These are phyloP conservation scores for Apiotrichum siamense DNA, from an alignment of 1,284 basidiomycete genomes.

Conservation along the genomic window DNA sequence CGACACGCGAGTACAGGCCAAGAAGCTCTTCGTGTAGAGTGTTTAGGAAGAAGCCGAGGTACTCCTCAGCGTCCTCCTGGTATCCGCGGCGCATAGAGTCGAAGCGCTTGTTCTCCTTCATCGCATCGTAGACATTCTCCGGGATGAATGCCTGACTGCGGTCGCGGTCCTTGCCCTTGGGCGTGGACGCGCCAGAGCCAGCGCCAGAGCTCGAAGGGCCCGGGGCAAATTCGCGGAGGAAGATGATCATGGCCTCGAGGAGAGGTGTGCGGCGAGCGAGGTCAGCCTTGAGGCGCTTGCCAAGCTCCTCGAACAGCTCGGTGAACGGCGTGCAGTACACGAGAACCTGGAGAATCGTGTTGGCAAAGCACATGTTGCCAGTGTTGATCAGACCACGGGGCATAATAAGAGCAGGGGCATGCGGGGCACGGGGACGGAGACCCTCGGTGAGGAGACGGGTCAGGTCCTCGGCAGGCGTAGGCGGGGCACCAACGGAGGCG, in stretches of 20 bases:
- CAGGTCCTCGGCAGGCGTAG: conserved; percentile 55
- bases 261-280: conserved; percentile 60
- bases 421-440: conserved; percentile 1
- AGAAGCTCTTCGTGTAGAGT: conserved; percentile 90
- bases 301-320: conserved; percentile 68
- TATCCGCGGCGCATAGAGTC: conserved; percentile 89
- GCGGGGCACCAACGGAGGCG: conserved; percentile 46
- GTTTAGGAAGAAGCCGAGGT: conserved; percentile 94
- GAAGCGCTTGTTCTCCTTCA: conserved; percentile 90
- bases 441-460: conserved; percentile 56
- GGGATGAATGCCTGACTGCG: conserved; percentile 69
- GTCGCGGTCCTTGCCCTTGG: conserved; percentile 26
- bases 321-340: conserved; percentile 85
- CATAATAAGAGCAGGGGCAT: conserved; percentile 38
- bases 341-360: conserved; percentile 83
- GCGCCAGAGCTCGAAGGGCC: neutral
- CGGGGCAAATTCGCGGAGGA: conserved; percentile 67
- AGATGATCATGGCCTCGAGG: conserved; percentile 73
- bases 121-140: conserved; percentile 86
- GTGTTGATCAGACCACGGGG: conserved; percentile 85
- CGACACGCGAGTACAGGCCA: conserved; percentile 52
- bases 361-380: conserved; percentile 98
- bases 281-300: conserved; percentile 52
- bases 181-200: conserved; percentile 21
- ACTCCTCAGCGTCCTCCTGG: conserved; percentile 98